Evolutionary conservation across 1,284 basidiomycete species (phyloP).

Genomic region (Cryptococcus sp.): DNA sequence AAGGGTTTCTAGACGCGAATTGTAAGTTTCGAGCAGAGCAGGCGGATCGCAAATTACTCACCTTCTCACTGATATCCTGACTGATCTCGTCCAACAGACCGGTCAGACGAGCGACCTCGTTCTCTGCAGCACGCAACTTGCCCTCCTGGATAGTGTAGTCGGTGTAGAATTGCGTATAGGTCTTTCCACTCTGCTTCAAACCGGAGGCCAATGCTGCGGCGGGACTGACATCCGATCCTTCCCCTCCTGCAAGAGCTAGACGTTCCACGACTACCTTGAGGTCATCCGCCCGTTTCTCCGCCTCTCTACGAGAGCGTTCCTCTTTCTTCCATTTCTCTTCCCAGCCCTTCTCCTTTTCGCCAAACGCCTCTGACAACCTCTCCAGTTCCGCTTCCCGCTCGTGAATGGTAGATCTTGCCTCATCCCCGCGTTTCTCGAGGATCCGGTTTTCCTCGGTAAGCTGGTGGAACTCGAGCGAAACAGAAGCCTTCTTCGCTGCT

Average conservation of each 20-base stretch:
- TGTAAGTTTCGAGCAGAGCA: background rate
- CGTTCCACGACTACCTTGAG: constrained; percentile 51
- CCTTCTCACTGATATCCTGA: constrained; percentile 80
- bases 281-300: constrained; percentile 53
- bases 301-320: constrained; percentile 46
- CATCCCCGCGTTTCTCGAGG: constrained; percentile 43
- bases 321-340: constrained; percentile 54
- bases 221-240: constrained; percentile 62
- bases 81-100: constrained; percentile 59
- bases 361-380: constrained; percentile 42
- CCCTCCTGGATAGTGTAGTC: constrained; percentile 83
- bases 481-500: constrained; percentile 43
- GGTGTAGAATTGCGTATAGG: constrained; percentile 66
- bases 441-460: constrained; percentile 43
- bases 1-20: constrained; percentile 69
- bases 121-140: constrained; percentile 71
- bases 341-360: constrained; percentile 50
- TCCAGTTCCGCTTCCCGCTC: constrained; percentile 51
- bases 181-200: constrained; percentile 62
- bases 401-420: constrained; percentile 42
- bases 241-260: constrained; percentile 40
- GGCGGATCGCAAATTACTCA: constrained; percentile 51
- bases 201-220: constrained; percentile 80
- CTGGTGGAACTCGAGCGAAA: constrained; percentile 40
- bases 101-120: constrained; percentile 79